Percentiles rank a stretch among this genome's conserved stretches.
Conservation (phyloP, 805 yeast genomes). For the Lipomyces mesembrius region DNA sequence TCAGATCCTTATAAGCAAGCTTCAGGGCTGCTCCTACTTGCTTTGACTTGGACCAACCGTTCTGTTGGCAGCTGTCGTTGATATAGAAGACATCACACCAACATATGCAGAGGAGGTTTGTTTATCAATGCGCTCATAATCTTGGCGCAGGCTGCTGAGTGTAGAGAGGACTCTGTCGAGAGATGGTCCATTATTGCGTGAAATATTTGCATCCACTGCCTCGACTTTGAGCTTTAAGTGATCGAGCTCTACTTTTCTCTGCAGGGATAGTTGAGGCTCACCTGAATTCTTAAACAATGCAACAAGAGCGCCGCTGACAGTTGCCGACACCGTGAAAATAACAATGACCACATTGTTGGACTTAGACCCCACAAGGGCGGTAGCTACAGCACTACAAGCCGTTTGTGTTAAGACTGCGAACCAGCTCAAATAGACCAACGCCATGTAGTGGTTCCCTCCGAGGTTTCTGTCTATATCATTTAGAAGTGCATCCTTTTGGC, state of each 20-base stretch:
- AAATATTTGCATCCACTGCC: too few species aligned
- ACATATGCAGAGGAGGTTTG: not conserved
- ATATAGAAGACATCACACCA: not conserved
- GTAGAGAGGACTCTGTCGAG: not conserved
- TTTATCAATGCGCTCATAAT: not conserved
- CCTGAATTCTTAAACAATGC: not conserved
- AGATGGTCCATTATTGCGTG: not conserved
- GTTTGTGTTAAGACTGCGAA: not conserved
- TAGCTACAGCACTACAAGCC: slow-evolving; percentile 3
- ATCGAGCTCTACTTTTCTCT: slow-evolving; percentile 4
- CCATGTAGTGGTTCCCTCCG: not conserved
- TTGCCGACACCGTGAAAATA: slow-evolving; percentile 4
- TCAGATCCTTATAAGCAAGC: too few species aligned
- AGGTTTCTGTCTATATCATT: not conserved
- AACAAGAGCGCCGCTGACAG: not conserved
- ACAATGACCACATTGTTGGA: not conserved
- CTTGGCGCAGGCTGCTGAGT: slow-evolving; percentile 4
- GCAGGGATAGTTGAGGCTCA: not conserved
- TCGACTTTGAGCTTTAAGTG: not conserved
- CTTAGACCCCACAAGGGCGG: slow-evolving; percentile 2
- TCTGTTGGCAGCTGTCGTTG: not conserved
- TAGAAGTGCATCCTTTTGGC: not conserved
- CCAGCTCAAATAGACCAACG: not conserved
- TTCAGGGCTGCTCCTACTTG: too few species aligned
- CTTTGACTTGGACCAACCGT: too few species aligned